Evolutionary conservation across 2,329 filamentous ascomycete species (phyloP), one percentile per base, ranked within the genome.

Genomic region (Venturia effusa): DNA sequence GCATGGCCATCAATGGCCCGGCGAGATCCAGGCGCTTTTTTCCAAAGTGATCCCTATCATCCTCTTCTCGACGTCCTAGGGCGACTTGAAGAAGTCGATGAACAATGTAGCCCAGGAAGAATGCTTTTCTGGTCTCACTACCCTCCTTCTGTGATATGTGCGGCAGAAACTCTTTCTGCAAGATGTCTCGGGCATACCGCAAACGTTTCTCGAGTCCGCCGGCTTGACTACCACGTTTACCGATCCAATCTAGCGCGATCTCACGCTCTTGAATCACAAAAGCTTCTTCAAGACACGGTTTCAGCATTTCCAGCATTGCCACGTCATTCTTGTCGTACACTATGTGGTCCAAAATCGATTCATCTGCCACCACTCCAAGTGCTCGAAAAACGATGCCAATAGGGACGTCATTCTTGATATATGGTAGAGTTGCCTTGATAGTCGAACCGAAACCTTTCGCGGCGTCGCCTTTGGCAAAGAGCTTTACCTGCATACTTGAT

Each of bases 91-190:
- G 82, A 70, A 99, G 83, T 73, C 94, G 89, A 77, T 99, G 93
- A 59, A 97, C 90, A 93, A 99, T 99, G 77, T 99, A 99, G 27
- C 95, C 94, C 60, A 99, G 80, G 82, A 97, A 99, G 78, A 96
- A 99, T 2, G 95, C 94, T 74, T 99, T 99, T 65, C 91, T 83
- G 1, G 93, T 97, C 74, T 97, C 93, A 69, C 91, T 95, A 34
- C 94, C 94, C 75, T 97, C 92, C 66, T 84, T 87, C 74, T 99
- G 94, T 0, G 93, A 97, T 66, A 99, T 97, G 72, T 99, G 94
- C 30, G 94, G 95, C 59, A 99, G 79, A 68, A 96, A 89, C 75
- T 99, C 95, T 79, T 97, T 97, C 75, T 97, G 92, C 75, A 99
- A 85, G 68, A 99, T 92, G 69, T 97, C 94, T 71, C 90, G 86